phyloP scores from a whole-genome alignment of 2,329 filamentous ascomycete genomes.

The Graphiopsis chlorocephala region DNA sequence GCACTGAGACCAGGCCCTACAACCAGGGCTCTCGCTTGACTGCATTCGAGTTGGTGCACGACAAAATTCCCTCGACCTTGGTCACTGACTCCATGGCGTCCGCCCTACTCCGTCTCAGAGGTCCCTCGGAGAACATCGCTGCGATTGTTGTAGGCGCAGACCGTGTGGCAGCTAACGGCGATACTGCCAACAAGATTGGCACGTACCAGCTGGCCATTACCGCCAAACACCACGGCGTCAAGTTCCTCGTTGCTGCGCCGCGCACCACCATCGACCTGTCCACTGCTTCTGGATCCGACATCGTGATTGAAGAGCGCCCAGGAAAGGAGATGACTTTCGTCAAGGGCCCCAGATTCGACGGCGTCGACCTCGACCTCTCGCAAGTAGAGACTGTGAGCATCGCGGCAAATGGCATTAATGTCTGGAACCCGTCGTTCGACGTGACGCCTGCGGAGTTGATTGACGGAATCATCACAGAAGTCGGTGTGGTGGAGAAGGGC shows the following conservation, averaged over 20 bases:
- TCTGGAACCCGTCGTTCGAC: constrained; percentile 98
- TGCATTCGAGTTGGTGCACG: constrained; percentile 93
- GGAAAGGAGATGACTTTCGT: constrained; percentile 79
- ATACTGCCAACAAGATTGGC: constrained; percentile 98
- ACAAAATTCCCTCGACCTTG: constrained; percentile 84
- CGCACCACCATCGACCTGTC: constrained; percentile 88
- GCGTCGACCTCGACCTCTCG: constrained; percentile 59
- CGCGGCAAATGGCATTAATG: constrained; percentile 70
- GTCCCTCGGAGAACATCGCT: constrained; percentile 62
- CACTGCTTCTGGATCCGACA: constrained; percentile 73
- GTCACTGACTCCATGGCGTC: constrained; percentile 97
- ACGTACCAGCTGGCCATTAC: constrained; percentile 92
- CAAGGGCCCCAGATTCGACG: constrained; percentile 66
- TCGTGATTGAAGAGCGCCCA: constrained; percentile 87
- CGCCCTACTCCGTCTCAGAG: constrained; percentile 69
- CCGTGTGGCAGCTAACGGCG: constrained; percentile 90
- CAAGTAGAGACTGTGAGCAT: constrained; percentile 72
- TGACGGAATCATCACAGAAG: constrained; percentile 91
- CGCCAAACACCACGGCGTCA: constrained; percentile 81
- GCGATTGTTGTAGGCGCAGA: constrained; percentile 94
- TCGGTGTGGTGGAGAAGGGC: constrained; percentile 79
- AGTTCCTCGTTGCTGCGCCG: constrained; percentile 92
- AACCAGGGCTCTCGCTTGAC: constrained; percentile 96
- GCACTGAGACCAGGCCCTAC: constrained; percentile 94
- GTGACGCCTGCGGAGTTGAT: constrained; percentile 87